Evolutionary conservation across 345 rosid genomes (phyloP), one percentile per base, ranked within the genome.

Genomic region (Cardamine chenopodiifolia): DNA sequence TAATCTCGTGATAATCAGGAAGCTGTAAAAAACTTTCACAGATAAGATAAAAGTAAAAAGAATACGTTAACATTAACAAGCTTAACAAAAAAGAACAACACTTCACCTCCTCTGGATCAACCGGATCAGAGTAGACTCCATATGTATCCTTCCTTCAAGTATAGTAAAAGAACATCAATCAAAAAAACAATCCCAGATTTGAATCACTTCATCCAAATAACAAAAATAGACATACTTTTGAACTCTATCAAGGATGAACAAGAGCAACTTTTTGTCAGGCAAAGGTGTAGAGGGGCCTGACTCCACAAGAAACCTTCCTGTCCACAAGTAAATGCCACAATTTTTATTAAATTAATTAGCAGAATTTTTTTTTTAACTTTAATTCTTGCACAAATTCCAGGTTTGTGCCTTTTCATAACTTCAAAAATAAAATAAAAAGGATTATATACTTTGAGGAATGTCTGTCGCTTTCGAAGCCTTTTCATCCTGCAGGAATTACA

Each of bases 171-270:
- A 50, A 39, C 48, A 68, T 20, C 31, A 18, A 48, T 37, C 12
- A 72, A 64, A 59, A 28, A 79, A 62, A 62, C 76, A 70, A 66
- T 62, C 45, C 76, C 72, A 79, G 40, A 10, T 13, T 65, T 32
- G 34, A 45, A 76, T 63, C 53, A 73, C 69, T 49, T 48, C 26
- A 71, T 61, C 61, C 8, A 26, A 72, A 71, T 15, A n/a, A 52
- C 31, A 50, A 54, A 40, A 15, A 66, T 42, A 1, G 15, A 77
- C 73, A 76, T 80, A 91, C 98, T 93, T 89, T 93, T 93, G 98
- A 84, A 93, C 90, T 86, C 98, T 87, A 80, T 93, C 98, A 65
- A 93, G 94, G 70, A 93, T 87, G 92, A 93, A 91, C 81, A 87
- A 80, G 73, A 93, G 83, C 86, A 93, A 86, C 96, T 88, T 91